Base-by-base conservation (phyloP, 192 early-diverging fungal genomes). In the Cetraspora pellucida region DNA sequence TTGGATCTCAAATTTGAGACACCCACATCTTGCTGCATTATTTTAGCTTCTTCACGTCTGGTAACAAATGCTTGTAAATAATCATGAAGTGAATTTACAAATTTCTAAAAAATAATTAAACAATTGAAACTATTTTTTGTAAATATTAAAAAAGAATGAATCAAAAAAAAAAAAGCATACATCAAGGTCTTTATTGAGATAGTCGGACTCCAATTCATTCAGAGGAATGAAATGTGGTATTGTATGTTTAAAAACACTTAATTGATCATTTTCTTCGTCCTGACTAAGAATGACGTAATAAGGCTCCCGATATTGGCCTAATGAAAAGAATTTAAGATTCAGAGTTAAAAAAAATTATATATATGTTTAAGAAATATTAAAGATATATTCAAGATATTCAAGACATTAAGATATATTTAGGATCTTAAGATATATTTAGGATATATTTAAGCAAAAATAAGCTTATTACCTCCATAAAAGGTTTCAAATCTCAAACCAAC, bases 211-310 rank as follows among this genome's bases (percentile, higher is more conserved):
- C 25, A 85, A 31, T 3, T 58, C 54, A 14, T 75, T 30, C 17
- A 85, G 10, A 23, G 74, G 82, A 44, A 85, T 82, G 68, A 83
- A 82, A 65, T 70, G 72, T 28, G 84, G 84, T 25, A 85, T 70
- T 14, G 82, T 85, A 47, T 85, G 84, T 49, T 65, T 79, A 10
- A 64, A 66, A 77, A 80, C 54, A 21, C 31, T 70, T 19, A 78
- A 55, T 25, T 65, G 44, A n/a, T 45, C 64, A 60, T 71, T 55
- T 19, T 44, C 50, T 1, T 59, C 44, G 46, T 78, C 60, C n/a
- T 72, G 70, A 21, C 16, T 23, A 23, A 85, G 47, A 30, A 84
- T 54, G 2, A 85, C 37, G 66, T 83, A 85, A 49, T 82, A 85
- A 13, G 82, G 77, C 23, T 85, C 84, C n/a, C 44, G 76, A 37